Conservation (phyloP, 2,329 filamentous ascomycete species). For the Gremmenia infestans region DNA sequence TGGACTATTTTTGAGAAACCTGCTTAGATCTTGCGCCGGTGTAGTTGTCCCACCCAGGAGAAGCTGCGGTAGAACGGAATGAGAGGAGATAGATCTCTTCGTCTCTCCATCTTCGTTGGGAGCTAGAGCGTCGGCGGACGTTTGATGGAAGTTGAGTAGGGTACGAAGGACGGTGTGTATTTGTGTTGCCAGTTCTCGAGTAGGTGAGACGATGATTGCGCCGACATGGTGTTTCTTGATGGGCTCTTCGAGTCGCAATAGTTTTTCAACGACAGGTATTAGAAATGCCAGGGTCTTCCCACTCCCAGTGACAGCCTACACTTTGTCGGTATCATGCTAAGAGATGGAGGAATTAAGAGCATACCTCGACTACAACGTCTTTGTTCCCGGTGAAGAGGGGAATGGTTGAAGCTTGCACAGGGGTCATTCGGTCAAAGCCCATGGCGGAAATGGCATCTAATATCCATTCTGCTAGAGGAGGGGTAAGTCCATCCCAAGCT, state of each 20-base stretch:
- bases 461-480: slow-evolving; percentile 75
- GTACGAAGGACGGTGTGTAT: slow-evolving; percentile 77
- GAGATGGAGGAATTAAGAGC: not conserved
- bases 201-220: slow-evolving; percentile 89
- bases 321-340: slow-evolving; percentile 7
- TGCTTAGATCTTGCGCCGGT: slow-evolving; percentile 78
- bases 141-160: slow-evolving; percentile 75
- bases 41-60: slow-evolving; percentile 79
- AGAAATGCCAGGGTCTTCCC: slow-evolving; percentile 86
- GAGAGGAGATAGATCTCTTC: slow-evolving; percentile 38
- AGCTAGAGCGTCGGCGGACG: slow-evolving; percentile 64
- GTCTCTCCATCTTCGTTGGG: slow-evolving; percentile 52
- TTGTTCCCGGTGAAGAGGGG: slow-evolving; percentile 86
- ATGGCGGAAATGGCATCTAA: slow-evolving; percentile 77
- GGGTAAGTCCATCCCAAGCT: slow-evolving; percentile 65
- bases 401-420: slow-evolving; percentile 89
- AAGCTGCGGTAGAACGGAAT: slow-evolving; percentile 75
- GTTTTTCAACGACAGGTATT: slow-evolving; percentile 75
- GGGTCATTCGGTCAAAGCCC: slow-evolving; percentile 84
- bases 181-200: slow-evolving; percentile 84
- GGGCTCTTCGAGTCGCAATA: slow-evolving; percentile 74
- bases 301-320: slow-evolving; percentile 77
- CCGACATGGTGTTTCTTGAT: slow-evolving; percentile 86
- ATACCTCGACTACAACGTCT: slow-evolving; percentile 81
- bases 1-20: slow-evolving; percentile 76